phyloP scores from a whole-genome alignment of 352 stramenopile genomes.

The Aphanomyces astaci region DNA sequence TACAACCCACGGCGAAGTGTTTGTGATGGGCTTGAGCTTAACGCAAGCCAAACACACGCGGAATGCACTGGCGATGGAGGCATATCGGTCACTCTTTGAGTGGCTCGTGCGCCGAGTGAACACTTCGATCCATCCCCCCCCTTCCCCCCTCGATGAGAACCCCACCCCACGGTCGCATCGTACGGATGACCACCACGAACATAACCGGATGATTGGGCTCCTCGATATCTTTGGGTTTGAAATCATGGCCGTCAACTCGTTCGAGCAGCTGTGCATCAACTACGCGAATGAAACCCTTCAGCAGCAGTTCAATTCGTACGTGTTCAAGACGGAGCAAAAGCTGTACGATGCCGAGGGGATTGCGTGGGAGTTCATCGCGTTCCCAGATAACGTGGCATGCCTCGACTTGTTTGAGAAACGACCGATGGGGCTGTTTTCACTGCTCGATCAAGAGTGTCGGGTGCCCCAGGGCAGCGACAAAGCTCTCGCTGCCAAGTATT shows the following conservation, averaged over 20 bases:
- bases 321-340: slow-evolving; percentile 87
- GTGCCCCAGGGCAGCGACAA: slow-evolving; percentile 67
- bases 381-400: slow-evolving; percentile 69
- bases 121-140: slow-evolving; percentile 60
- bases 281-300: slow-evolving; percentile 84
- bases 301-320: slow-evolving; percentile 85
- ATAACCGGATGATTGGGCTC: slow-evolving; percentile 62
- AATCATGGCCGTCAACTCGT: slow-evolving; percentile 77
- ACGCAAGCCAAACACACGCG: slow-evolving; percentile 64
- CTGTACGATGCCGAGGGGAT: slow-evolving; percentile 75
- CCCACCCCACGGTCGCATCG: too few species aligned
- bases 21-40: slow-evolving; percentile 58
- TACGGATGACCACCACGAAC: too few species aligned
- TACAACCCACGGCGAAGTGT: slow-evolving; percentile 59
- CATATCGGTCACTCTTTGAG: slow-evolving; percentile 89
- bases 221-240: slow-evolving; percentile 88
- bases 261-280: slow-evolving; percentile 89
- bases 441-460: slow-evolving; percentile 76
- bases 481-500: slow-evolving; percentile 58
- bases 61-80: slow-evolving; percentile 88
- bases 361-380: slow-evolving; percentile 61
- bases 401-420: slow-evolving; percentile 74
- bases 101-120: slow-evolving; percentile 93
- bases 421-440: slow-evolving; percentile 71
- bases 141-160: too few species aligned